Base-by-base conservation (phyloP, 176 grass and related monocot genomes). In the Typha latifolia region DNA sequence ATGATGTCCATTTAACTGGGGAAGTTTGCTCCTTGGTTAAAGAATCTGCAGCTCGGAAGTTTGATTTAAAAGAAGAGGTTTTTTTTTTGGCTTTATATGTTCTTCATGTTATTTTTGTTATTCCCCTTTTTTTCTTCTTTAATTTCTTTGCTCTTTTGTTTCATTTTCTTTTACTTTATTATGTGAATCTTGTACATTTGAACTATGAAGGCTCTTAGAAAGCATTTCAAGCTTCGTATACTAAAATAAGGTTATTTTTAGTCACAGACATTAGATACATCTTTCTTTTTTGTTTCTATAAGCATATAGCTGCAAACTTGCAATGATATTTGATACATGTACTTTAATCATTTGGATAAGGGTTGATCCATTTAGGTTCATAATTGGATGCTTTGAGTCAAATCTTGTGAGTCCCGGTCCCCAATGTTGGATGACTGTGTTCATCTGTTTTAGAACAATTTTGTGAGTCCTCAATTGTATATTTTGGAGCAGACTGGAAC, bases 31-130 rank as follows among this genome's bases (percentile, higher is more conserved):
- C 85, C 22, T 81, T 92, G 78, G 59, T 82, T 71, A 97, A 87
- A 77, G 94, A 97, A 67, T 86, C 65, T 29, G 82, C 68, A 49
- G 80, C 94, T 53, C 83, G 70, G 74, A 92, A 90, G 75, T 88
- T 89, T 53, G 94, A 97, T 75, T 89, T 97, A 66, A 92, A 92
- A 86, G 94, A 97, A 78, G 88, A 92, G 94, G 94, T 97, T 59
- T 64, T 32, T n/a, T 72, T 82, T 62, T 15, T 79, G 12, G 12
- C 29, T 32, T 74, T 31, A 37, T 64, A 67, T 6, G 47, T 67
- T 67, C 51, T 24, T 55, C 29, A 12, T 72, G 34, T 49, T 72
- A 48, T 14, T 49, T 62, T 43, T 49, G 18, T 7, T 2, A 31
- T 21, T 18, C n/a, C 62, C n/a, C n/a, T 63, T 32, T 16, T 52